Evolutionary conservation across 2,329 filamentous ascomycete species (phyloP).

Genomic region (Fusarium devonianum): DNA sequence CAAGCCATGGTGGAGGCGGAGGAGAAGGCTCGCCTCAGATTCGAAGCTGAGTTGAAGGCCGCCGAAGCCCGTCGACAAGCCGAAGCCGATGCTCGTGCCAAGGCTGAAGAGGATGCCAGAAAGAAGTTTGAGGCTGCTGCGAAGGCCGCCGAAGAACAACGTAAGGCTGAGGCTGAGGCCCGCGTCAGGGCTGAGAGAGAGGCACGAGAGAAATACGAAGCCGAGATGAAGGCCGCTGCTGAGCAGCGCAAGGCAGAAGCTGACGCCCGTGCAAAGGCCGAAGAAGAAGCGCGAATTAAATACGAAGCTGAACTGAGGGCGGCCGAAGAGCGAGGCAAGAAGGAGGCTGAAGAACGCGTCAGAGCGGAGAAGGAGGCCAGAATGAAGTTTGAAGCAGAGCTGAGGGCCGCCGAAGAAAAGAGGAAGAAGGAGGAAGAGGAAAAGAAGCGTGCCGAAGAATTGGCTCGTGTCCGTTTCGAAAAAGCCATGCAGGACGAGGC

Average conservation of each 20-base stretch:
- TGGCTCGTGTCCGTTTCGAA: constrained; percentile 52
- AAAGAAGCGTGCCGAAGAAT: constrained; percentile 55
- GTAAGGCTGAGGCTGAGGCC: constrained; percentile 54
- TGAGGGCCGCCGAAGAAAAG: constrained; percentile 54
- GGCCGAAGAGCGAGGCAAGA: constrained; percentile 56
- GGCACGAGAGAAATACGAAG: constrained; percentile 56
- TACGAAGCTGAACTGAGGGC: constrained; percentile 55
- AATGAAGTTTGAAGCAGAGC: constrained; percentile 50
- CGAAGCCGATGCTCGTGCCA: constrained; percentile 28
- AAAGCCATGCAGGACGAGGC: constrained; percentile 52
- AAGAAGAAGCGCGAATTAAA: constrained; percentile 56
- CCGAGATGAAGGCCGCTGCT: constrained; percentile 54
- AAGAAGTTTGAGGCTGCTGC: constrained; percentile 2
- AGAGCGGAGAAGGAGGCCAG: constrained; percentile 50
- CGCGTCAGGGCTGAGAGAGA: constrained; percentile 53
- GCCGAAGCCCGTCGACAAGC: constrained; percentile 44
- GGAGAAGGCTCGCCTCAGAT: constrained; percentile 55
- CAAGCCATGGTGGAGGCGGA: constrained; percentile 42
- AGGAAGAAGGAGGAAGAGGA: constrained; percentile 51
- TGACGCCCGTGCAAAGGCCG: constrained; percentile 54
- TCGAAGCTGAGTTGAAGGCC: constrained; percentile 53
- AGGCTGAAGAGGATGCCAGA: constrained; percentile 17
- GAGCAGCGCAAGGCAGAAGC: constrained; percentile 55
- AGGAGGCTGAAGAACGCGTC: constrained; percentile 56
- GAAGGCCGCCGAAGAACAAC: constrained; percentile 45